Base-by-base conservation (phyloP, 306 rosid species). In the Vicia villosa region DNA sequence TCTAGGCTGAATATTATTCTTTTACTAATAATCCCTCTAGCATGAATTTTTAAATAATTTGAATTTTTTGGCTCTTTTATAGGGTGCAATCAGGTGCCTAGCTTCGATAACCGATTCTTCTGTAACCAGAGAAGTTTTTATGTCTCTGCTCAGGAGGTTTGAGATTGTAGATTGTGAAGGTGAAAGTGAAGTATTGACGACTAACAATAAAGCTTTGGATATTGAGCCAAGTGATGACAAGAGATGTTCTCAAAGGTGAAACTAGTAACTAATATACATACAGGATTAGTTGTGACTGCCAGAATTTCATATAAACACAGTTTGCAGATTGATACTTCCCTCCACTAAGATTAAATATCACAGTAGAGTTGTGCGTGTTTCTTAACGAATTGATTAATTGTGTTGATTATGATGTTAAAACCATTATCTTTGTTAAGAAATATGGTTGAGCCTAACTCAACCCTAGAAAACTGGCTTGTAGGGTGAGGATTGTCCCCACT, bases 21-120 rank as follows among this genome's bases (percentile, higher is more conserved):
- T 16, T 61, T 30, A 54, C 63, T 66, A 56, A 16, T 38, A 37
- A 32, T 30, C n/a, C 37, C 21, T 56, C 46, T 38, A n/a, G 14
- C 34, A 45, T 42, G 41, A 37, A 36, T 11, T 19, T 57, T 37
- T 47, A 55, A 66, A 49, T 37, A 37, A 32, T 77, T 70, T 66
- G 14, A 50, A 34, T 8, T 15, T 22, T 38, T 46, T 26, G 20
- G 16, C 63, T 66, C 47, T 58, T 73, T 86, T 65, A 52, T 85
- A 93, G 98, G 90, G 83, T 80, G 90, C 96, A 47, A 84, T 93
- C 76, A 83, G 89, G 76, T 90, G 97, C 83, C 78, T 93, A 81
- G 96, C 94, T 74, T 90, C 91, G 16, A 80, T 93, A 55, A 69
- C 87, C 17, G 96, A 90, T 89, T 83, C 98, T 60, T 81, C 88